Conservation (phyloP, 2,329 filamentous ascomycete species). For the Aspergillus eucalypticola region DNA sequence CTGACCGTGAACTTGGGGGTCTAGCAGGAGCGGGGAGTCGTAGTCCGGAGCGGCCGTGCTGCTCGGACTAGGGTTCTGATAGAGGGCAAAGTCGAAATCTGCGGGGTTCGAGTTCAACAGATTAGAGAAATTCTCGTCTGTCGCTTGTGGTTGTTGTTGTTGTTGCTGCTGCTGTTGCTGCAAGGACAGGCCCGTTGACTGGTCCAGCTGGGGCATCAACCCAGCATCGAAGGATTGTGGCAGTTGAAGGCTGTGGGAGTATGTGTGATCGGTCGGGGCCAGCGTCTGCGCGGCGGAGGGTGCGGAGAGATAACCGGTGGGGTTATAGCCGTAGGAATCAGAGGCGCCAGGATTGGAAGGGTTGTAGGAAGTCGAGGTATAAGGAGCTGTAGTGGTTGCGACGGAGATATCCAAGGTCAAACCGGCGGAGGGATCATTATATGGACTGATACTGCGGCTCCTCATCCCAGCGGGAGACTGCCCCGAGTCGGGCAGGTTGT, state of each 20-base stretch:
- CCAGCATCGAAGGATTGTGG: slow-evolving; percentile 41
- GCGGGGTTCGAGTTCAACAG: slow-evolving; percentile 41
- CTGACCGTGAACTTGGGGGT: slow-evolving; percentile 42
- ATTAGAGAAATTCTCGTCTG: slow-evolving; percentile 41
- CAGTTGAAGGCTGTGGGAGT: slow-evolving; percentile 35
- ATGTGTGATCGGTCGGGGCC: slow-evolving; percentile 36
- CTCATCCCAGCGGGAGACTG: slow-evolving; percentile 40
- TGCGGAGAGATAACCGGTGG: slow-evolving; percentile 37
- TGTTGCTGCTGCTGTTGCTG: slow-evolving; percentile 22
- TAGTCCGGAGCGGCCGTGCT: slow-evolving; percentile 36
- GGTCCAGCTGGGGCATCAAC: slow-evolving; percentile 39
- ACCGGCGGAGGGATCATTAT: slow-evolving; percentile 35
- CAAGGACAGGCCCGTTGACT: slow-evolving; percentile 28
- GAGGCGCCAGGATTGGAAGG: slow-evolving; percentile 26
- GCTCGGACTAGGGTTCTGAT: slow-evolving; percentile 36
- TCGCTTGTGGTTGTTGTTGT: slow-evolving; percentile 12
- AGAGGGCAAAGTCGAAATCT: slow-evolving; percentile 44
- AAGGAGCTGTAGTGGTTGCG: slow-evolving; percentile 33
- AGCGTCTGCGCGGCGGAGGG: slow-evolving; percentile 32
- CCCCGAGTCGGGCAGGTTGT: slow-evolving; percentile 36
- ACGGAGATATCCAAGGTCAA: slow-evolving; percentile 41
- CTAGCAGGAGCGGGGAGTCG: slow-evolving; percentile 42
- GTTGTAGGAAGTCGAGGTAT: slow-evolving; percentile 31
- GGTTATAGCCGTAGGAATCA: slow-evolving; percentile 39
- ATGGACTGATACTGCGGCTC: slow-evolving; percentile 46